phyloP scores from a whole-genome alignment of 768 basidiomycete species.

The Leccinum imitatum region DNA sequence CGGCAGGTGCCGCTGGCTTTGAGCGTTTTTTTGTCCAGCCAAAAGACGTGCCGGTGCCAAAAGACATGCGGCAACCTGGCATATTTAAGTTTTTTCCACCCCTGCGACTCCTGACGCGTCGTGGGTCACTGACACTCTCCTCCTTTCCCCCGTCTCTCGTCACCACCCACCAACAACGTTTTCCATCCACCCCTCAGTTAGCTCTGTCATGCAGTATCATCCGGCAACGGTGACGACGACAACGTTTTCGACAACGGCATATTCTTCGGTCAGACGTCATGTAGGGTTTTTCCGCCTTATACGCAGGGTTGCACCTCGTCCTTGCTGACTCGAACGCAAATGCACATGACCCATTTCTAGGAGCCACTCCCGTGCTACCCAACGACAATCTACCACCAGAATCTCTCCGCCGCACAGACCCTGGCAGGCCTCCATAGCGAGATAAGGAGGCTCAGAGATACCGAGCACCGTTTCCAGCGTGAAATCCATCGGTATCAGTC shows the following conservation, averaged over 20 bases:
- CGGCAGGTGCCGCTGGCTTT: conserved; percentile 20
- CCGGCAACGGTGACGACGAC: conserved; percentile 2
- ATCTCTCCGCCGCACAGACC: conserved; percentile 17
- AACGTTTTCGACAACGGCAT: conserved; percentile 6
- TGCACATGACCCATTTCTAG: conserved; percentile 9
- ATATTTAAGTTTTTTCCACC: conserved; percentile 25
- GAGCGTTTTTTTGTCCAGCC: conserved; percentile 4
- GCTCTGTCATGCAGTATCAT: conserved; percentile 14
- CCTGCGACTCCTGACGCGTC: conserved; percentile 8
- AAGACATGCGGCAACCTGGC: conserved; percentile 16
- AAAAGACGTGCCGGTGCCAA: conserved; percentile 2
- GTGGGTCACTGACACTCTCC: conserved; percentile 8
- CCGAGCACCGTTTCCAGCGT: conserved; percentile 14
- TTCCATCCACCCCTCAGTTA: neutral
- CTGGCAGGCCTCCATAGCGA: conserved; percentile 21
- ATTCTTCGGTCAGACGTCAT: conserved; percentile 22
- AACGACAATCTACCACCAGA: conserved; percentile 16
- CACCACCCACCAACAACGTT: conserved; percentile 12
- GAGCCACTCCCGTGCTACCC: conserved; percentile 16
- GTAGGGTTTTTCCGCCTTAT: conserved; percentile 15
- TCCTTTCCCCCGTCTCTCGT: conserved; percentile 9
- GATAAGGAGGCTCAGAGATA: conserved; percentile 17
- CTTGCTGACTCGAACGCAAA: neutral
- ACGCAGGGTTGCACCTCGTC: neutral
- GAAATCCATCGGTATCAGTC: conserved; percentile 16